Percentiles rank a stretch among this genome's conserved stretches.
Evolutionary conservation across 306 rosid species (phyloP).

Genomic region (Rubus idaeus): DNA sequence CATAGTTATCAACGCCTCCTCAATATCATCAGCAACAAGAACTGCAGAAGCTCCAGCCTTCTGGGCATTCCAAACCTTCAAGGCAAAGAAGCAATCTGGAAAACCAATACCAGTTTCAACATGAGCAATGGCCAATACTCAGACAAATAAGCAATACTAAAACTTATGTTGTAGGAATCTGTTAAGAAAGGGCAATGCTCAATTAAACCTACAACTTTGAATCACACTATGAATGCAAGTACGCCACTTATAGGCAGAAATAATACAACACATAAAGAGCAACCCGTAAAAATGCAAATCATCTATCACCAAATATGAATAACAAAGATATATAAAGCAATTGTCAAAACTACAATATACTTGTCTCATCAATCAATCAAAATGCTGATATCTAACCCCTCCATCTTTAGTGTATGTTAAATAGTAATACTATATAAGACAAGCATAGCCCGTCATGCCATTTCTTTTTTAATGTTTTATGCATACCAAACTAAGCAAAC

Average conservation of each 20-base stretch:
- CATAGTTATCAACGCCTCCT: conserved; percentile 87
- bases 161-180: neutral
- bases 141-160: conserved; percentile 16
- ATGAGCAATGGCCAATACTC: neutral
- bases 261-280: neutral
- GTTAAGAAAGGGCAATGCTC: neutral
- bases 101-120: conserved; percentile 23
- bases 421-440: neutral
- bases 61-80: conserved; percentile 99
- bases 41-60: conserved; percentile 99
- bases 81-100: conserved; percentile 94
- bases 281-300: no score
- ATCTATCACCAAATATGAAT: neutral
- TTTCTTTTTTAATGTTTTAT: neutral
- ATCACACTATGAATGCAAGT: neutral
- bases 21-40: conserved; percentile 89
- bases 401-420: neutral
- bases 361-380: neutral
- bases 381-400: neutral
- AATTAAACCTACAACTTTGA: neutral
- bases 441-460: neutral
- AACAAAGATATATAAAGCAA: neutral
- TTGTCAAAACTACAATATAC: neutral
- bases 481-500: neutral
- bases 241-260: neutral